Percentiles rank a stretch among this genome's conserved stretches.
Evolutionary conservation across 2,329 filamentous ascomycete species (phyloP).

Genomic region (Xylaria sp.): DNA sequence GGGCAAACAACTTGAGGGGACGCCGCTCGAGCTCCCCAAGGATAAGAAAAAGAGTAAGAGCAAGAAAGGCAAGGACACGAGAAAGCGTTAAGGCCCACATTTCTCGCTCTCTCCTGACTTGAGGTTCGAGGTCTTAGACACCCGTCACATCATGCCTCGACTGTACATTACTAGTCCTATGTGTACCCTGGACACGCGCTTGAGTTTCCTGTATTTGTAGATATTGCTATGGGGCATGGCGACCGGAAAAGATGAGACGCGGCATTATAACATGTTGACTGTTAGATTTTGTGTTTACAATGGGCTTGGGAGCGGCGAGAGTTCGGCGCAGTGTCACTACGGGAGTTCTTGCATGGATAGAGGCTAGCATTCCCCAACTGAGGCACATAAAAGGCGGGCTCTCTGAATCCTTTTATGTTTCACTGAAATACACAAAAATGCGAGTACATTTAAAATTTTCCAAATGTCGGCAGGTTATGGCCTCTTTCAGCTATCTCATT

Average conservation of each 20-base stretch:
- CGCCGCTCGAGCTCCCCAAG: slow-evolving; percentile 70
- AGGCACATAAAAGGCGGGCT: slow-evolving; percentile 27
- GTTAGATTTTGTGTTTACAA: slow-evolving; percentile 15
- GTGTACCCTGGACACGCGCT: neutral
- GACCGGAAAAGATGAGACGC: neutral
- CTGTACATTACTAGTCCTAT: slow-evolving; percentile 27
- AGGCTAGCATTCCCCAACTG: slow-evolving; percentile 23
- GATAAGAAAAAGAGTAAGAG: slow-evolving; percentile 73
- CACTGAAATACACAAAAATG: neutral
- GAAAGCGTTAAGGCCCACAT: slow-evolving; percentile 56
- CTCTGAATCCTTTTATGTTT: slow-evolving; percentile 23
- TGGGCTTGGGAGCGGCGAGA: slow-evolving; percentile 17
- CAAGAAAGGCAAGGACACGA: slow-evolving; percentile 66
- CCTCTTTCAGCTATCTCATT: neutral
- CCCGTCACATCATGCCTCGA: neutral
- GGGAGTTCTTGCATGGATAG: slow-evolving; percentile 23
- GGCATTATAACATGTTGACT: slow-evolving; percentile 15
- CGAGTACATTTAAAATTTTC: neutral
- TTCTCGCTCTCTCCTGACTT: neutral
- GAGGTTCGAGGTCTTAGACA: neutral
- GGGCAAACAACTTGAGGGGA: slow-evolving; percentile 68
- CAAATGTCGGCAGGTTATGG: neutral
- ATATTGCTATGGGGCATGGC: slow-evolving; percentile 17
- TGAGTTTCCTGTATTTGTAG: slow-evolving; percentile 31
- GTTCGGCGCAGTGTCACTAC: slow-evolving; percentile 23